These are phyloP conservation scores for Fusarium phyllophilum DNA, from an alignment of 2,329 filamentous ascomycete genomes.

Conservation along the genomic window DNA sequence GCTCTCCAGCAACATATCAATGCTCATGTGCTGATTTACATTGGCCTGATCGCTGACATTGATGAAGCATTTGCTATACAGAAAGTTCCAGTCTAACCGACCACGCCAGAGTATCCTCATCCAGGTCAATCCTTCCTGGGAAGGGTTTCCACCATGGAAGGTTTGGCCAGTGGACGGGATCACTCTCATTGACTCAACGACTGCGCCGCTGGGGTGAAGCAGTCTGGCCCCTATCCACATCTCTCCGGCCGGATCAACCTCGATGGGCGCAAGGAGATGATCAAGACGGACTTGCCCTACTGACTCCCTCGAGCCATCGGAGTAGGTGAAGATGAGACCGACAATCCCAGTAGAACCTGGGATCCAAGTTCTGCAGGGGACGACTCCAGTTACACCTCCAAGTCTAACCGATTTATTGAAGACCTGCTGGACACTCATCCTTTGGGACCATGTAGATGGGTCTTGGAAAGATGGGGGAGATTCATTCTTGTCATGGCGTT, in stretches of 20 bases:
- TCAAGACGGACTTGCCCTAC: constrained; percentile 20
- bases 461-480: not conserved
- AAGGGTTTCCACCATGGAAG: not conserved
- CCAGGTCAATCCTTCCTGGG: not conserved
- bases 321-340: constrained; percentile 7
- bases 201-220: not conserved
- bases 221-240: constrained; percentile 4
- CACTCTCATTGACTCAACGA: constrained; percentile 7
- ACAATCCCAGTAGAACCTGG: constrained; percentile 9
- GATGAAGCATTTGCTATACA: not conserved
- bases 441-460: not conserved
- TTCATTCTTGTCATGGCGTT: not conserved
- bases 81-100: constrained; percentile 4
- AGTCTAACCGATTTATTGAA: constrained; percentile 4
- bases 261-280: not conserved
- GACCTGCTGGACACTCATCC: not conserved
- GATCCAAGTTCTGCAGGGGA: constrained; percentile 2
- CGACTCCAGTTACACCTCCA: not conserved
- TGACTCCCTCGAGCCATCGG: constrained; percentile 12
- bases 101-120: not conserved
- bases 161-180: not conserved
- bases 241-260: not conserved
- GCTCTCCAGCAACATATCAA: not conserved
- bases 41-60: not conserved
- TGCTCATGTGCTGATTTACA: not conserved